Base-by-base conservation (phyloP, 352 stramenopile species). In the Aphanomyces euteiches region DNA sequence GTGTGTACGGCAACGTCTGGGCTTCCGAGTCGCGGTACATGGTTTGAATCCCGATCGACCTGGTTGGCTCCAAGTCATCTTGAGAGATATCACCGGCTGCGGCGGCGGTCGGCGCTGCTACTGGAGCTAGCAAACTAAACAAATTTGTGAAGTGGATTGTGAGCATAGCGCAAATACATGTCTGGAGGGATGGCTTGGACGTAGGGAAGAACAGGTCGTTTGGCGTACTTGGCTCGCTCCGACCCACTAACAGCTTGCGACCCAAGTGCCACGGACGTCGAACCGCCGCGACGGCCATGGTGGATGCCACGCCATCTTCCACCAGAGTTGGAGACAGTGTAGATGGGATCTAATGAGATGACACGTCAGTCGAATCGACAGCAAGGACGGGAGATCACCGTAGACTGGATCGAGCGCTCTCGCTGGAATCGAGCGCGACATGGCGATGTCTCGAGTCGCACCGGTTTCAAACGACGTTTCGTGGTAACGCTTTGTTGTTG, bases 1-100 rank as follows among this genome's bases (percentile, higher is more conserved):
- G 94, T 38, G 90, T 95, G 77, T 98, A 98, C 43, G 94, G 90
- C 40, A 95, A 83, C 17, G 94, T 98, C 76, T 98, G 93, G 7
- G 87, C 90, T 66, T 98, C 93, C 53, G 87, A 97, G 73, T 98
- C 94, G 40, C 94, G 86, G 75, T 95, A 98, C 77, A 83, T 78
- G 7, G 92, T 98, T 80, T 98, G 93, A 15, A 96, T 82, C 6
- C 80, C 92, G 6, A 96, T 77, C 2, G 87, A 89, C 37, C 86
- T 82, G 28, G 81, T 93, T 0, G 72, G 76, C 36, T 72, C 72
- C 47, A 74, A 75, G 17, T 75, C 75, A 15, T 77, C 79, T 65
- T 84, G 75, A 6, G 66, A n/a, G 0, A 50, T 43, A 0, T 74
- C 74, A 47, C 78, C 77, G 58, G 83, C 78, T 6, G 79, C 70